Base-by-base conservation (phyloP, 2,329 filamentous ascomycete species). In the Helotiales sp. region DNA sequence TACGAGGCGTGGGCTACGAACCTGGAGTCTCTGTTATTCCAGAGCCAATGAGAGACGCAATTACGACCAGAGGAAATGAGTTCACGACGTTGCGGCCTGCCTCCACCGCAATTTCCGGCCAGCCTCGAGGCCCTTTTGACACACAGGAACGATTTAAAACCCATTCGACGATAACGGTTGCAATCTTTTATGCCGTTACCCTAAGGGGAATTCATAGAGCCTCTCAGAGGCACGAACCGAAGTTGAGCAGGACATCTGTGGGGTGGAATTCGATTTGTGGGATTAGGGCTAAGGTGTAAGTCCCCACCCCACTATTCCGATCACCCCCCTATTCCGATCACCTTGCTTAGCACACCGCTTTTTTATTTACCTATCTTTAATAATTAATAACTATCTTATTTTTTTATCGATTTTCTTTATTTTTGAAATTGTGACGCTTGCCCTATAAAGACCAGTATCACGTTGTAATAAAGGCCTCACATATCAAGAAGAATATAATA, bases 21-120 rank as follows among this genome's bases (percentile, higher is more conserved):
- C 45, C 45, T 47, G 45, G 45, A 47, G 45, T 47, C 45, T 47
- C 45, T 47, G 45, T 47, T 47, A 47, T 20, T 47, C 45, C 45
- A 47, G 45, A 47, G 45, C 45, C 45, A 47, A 47, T 47, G n/a
- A 47, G 45, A 47, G 45, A 47, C 45, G 45, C 45, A 47, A 47
- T 47, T 47, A 47, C 45, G 45, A 47, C 45, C 45, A 47, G 45
- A 47, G 45, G 45, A 47, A 47, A 47, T 20, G 45, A 47, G 45
- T 47, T 20, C 45, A 47, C 45, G 45, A 24, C 45, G 45, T 47
- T 47, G 45, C 45, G 45, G 45, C 45, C 45, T 47, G 45, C 45
- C 45, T 47, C 45, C 45, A 47, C 45, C 45, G 45, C 20, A 47
- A 47, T 47, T 47, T 24, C n/a, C 34, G 3, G 20, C 2, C 45